Base-by-base conservation (phyloP, 257 asterid species). In the Nicotiana sylvestris region DNA sequence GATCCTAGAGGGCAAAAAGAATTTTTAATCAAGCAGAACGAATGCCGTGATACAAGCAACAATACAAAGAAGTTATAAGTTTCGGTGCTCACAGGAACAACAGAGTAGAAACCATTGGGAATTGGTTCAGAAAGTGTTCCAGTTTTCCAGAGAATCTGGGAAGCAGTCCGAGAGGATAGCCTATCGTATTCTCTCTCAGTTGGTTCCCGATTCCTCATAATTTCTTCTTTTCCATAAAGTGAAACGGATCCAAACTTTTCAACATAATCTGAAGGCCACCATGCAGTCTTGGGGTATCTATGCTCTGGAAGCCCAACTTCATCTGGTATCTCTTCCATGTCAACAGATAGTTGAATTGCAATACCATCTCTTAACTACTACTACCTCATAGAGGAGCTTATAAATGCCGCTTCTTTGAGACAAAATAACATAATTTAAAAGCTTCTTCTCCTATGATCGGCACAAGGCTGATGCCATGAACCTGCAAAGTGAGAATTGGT, bases 21-120 rank as follows among this genome's bases (percentile, higher is more conserved):
- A 12, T 74, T 74, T 74, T 51, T 27, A 74, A 76, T 15, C 65
- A 58, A 56, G 29, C 9, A 51, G 5, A 49, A 72, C 51, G 9
- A 21, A 49, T 21, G 3, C 13, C 2, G 10, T 12, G 12, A 27
- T 39, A 83, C 76, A 33, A 55, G 29, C 51, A 82, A 80, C 84
- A 33, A 55, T 49, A 82, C 13, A 83, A 58, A 83, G 82, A 49
- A 77, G 69, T 86, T 21, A 67, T 76, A 27, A 76, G 80, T 53
- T 79, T 66, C 16, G 72, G 88, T 78, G 82, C 99, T 96, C 89
- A 96, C 99, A 9, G 98, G 98, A 85, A 93, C 92, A 85, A 94
- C 89, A 81, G 94, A 93, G 90, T 93, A 96, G 93, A 96, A 96
- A 78, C 99, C 99, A 88, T 94, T 93, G 81, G 98, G 98, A 84